phyloP scores from a whole-genome alignment of 768 basidiomycete genomes.

The Amanita muscaria region DNA sequence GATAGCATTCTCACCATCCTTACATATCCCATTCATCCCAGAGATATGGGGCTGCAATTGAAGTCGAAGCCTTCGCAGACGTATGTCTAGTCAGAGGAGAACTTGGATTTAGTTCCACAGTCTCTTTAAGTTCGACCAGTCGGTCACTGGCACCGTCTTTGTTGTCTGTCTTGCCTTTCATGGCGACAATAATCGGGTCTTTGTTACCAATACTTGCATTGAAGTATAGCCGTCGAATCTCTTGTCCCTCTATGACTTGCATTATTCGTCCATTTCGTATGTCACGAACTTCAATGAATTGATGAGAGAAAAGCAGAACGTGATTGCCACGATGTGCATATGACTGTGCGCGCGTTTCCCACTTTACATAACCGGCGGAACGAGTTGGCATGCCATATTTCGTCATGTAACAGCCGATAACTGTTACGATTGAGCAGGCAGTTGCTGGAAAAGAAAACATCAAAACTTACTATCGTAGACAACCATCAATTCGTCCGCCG shows the following conservation, averaged over 20 bases:
- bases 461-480: constrained; percentile 59
- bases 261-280: constrained; percentile 55
- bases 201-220: constrained; percentile 28
- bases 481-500: constrained; percentile 51
- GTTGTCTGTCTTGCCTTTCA: constrained; percentile 54
- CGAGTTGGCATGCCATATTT: constrained; percentile 60
- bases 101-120: constrained; percentile 36
- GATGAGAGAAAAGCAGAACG: constrained; percentile 62
- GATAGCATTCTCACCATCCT: constrained; percentile 4
- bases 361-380: constrained; percentile 56
- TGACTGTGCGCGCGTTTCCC: constrained; percentile 64
- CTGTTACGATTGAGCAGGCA: constrained; percentile 27
- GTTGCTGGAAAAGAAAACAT: neutral
- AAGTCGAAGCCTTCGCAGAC: constrained; percentile 17
- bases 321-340: constrained; percentile 55
- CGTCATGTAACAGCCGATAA: constrained; percentile 69
- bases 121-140: constrained; percentile 63
- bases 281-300: constrained; percentile 70
- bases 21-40: constrained; percentile 79
- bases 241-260: constrained; percentile 73
- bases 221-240: constrained; percentile 57
- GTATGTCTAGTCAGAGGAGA: too few species aligned
- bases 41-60: constrained; percentile 21
- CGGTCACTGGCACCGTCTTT: constrained; percentile 49
- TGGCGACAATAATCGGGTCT: constrained; percentile 51